phyloP scores from a whole-genome alignment of 768 basidiomycete species.

The Piloderma croceum region DNA sequence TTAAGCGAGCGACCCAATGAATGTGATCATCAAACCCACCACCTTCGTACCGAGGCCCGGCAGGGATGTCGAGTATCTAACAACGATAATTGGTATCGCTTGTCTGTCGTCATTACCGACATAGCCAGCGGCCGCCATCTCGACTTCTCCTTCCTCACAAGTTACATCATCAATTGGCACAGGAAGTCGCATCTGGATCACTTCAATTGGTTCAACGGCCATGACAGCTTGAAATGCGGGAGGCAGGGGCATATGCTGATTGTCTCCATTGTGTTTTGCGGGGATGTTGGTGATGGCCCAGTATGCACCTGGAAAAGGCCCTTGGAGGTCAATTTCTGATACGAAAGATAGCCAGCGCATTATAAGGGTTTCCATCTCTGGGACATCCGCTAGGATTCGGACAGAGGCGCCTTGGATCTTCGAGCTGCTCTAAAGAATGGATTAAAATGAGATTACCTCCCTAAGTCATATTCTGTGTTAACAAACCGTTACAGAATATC shows the following conservation, averaged over 20 bases:
- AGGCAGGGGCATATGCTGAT: not conserved
- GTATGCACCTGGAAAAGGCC: not conserved
- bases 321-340: not conserved
- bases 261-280: not conserved
- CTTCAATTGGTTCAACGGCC: conserved; percentile 8
- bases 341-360: not conserved
- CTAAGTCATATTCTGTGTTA: not conserved
- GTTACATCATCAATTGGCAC: conserved; percentile 6
- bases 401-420: conserved; percentile 10
- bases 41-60: conserved; percentile 5
- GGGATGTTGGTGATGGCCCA: conserved; percentile 2
- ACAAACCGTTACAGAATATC: conserved; percentile 3
- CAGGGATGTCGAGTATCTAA: conserved; percentile 8
- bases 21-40: conserved; percentile 1
- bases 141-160: conserved; percentile 1
- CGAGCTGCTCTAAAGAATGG: conserved; percentile 3
- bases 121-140: conserved; percentile 3
- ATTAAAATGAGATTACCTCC: not conserved
- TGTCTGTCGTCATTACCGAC: conserved; percentile 8
- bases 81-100: conserved; percentile 10
- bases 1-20: not conserved
- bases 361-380: conserved; percentile 1
- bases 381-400: conserved; percentile 3
- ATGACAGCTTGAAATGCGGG: conserved; percentile 1
- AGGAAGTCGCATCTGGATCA: conserved; percentile 7